phyloP scores from a whole-genome alignment of 176 grass and related monocot species.

The Bolboschoenus planiculmis region DNA sequence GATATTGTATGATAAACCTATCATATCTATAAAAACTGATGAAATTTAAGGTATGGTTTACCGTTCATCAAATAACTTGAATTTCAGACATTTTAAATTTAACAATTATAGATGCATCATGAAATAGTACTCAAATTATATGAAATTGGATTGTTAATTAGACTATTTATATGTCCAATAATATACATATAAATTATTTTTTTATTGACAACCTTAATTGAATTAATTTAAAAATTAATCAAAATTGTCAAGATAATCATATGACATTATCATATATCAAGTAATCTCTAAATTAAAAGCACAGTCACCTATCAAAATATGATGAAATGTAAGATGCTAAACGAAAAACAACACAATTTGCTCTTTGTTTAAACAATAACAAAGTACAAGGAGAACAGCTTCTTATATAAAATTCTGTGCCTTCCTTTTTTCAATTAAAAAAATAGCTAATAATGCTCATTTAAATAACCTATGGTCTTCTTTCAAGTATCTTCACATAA shows the following conservation, averaged over 20 bases:
- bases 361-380: neutral
- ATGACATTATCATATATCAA: neutral
- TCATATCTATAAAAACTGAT: too few species aligned
- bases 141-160: too few species aligned
- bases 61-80: too few species aligned
- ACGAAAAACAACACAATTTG: neutral
- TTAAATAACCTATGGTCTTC: conserved; percentile 20
- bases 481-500: conserved; percentile 11
- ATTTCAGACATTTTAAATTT: too few species aligned
- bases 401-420: conserved; percentile 7
- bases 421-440: conserved; percentile 14
- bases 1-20: neutral
- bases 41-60: too few species aligned
- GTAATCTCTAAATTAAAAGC: neutral
- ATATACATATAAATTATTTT: too few species aligned
- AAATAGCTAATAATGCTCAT: conserved; percentile 21
- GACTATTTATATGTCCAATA: too few species aligned
- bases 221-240: neutral
- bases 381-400: neutral
- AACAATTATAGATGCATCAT: too few species aligned
- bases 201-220: neutral
- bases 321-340: neutral
- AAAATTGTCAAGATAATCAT: neutral
- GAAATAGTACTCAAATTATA: too few species aligned
- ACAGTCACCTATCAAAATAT: neutral